Evolutionary conservation across 768 basidiomycete genomes (phyloP).

Genomic region (Lactarius pseudohatsudake): DNA sequence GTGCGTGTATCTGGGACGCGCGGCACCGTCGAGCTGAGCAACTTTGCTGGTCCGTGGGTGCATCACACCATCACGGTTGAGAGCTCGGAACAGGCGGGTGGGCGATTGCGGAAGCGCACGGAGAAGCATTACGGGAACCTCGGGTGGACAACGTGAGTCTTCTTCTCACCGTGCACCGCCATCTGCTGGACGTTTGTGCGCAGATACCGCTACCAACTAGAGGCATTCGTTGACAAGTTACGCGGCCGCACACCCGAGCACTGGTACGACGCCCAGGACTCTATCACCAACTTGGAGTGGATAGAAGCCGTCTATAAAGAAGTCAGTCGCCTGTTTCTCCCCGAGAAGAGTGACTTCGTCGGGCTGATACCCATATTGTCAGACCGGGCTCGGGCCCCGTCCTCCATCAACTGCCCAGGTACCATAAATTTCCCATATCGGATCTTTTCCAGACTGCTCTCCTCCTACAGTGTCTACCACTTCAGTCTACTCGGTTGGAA

Average conservation of each 20-base stretch:
- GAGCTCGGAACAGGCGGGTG: conserved; percentile 28
- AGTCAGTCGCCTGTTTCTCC: conserved; percentile 6
- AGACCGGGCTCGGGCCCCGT: conserved; percentile 19
- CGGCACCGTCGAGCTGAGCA: conserved; percentile 42
- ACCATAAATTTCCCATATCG: neutral
- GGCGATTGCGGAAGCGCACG: conserved; percentile 33
- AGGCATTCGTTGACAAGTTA: conserved; percentile 54
- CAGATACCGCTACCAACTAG: conserved; percentile 54
- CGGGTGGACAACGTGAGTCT: conserved; percentile 46
- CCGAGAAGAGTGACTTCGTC: neutral
- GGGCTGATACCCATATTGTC: neutral
- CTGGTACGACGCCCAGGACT: conserved; percentile 38
- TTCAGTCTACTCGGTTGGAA: too few species aligned
- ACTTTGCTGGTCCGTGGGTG: conserved; percentile 43
- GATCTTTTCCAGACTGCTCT: too few species aligned
- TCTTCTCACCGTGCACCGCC: too few species aligned
- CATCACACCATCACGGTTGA: conserved; percentile 48
- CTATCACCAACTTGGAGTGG: conserved; percentile 25
- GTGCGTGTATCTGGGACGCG: conserved; percentile 37
- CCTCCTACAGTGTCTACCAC: too few species aligned
- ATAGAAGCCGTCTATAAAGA: conserved; percentile 26
- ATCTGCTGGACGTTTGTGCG: neutral
- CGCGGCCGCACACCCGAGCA: conserved; percentile 41
- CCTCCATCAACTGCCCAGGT: conserved; percentile 20
- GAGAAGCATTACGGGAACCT: conserved; percentile 51